Base-by-base conservation (phyloP, 495 filamentous ascomycete species). In the Rostrohypoxylon terebratum region DNA sequence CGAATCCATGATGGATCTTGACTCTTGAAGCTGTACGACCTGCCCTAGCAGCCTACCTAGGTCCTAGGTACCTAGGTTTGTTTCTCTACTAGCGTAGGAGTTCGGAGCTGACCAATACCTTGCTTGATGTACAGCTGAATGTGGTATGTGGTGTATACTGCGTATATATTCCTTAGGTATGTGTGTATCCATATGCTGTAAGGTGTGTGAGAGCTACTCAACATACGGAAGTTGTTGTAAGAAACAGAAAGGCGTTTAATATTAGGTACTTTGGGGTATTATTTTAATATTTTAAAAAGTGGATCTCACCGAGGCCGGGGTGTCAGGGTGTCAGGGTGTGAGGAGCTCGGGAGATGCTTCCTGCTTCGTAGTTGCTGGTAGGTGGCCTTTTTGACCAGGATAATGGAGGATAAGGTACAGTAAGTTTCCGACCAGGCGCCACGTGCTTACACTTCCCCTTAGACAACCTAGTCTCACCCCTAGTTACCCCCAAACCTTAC, bases 361-460 rank as follows among this genome's bases (percentile, higher is more conserved):
- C 38, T 63, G 59, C 45, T 14, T 59, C 6, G 18, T 59, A 58
- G 53, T 38, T 48, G 42, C 20, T 21, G 3, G 48, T 65, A 61
- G 58, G 58, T 48, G 58, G 13, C 21, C 58, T 57, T 57, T 54
- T 69, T 38, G 38, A 59, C 61, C 55, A 16, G 57, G 66, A 54
- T 59, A n/a, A 28, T 11, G 23, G 48, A 16, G 57, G 66, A 54
- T 59, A n/a, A 28, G 23, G 23, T 53, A 59, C 21, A 70, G 60
- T 51, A 70, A 72, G 69, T 47, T 68, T 68, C 63, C 63, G 38
- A 45, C 20, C 47, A 57, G 47, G 38, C 59, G 70, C 70, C 70
- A 73, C 70, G 70, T 73, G 70, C 70, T 68, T 50, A 60, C 63
- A 40, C 2, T 28, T 13, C 6, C 34, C 34, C 34, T 8, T 28